A percentile compares a stretch with the other conserved stretches of the same genome.
Evolutionary conservation across 768 basidiomycete genomes (phyloP).

Genomic region (Lentinula edodes): DNA sequence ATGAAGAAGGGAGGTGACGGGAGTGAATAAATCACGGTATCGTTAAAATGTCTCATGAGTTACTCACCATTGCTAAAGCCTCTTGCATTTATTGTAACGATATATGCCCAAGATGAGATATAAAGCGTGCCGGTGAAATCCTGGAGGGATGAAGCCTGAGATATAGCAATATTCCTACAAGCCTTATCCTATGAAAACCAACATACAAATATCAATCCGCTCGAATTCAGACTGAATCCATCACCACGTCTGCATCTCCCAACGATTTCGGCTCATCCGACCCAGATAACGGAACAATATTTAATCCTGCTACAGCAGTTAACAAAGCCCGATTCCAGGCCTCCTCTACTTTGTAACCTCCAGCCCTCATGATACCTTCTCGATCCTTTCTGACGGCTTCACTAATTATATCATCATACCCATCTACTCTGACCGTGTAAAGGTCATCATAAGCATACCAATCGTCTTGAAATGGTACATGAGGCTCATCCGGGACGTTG

Average conservation of each 20-base stretch:
- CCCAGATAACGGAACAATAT: constrained; percentile 47
- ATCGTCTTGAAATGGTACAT: constrained; percentile 72
- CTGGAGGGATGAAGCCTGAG: too few species aligned
- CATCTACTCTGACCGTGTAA: constrained; percentile 44
- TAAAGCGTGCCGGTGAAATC: too few species aligned
- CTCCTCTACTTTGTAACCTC: constrained; percentile 77
- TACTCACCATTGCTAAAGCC: too few species aligned
- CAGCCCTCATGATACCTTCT: constrained; percentile 77
- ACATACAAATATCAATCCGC: neutral
- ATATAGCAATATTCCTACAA: too few species aligned
- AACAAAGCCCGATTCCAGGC: constrained; percentile 82
- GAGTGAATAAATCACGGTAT: too few species aligned
- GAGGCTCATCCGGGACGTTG: constrained; percentile 73
- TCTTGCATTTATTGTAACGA: too few species aligned
- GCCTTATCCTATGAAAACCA: neutral
- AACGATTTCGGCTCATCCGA: constrained; percentile 20
- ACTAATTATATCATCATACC: constrained; percentile 70
- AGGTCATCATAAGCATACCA: constrained; percentile 72
- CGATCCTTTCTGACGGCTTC: constrained; percentile 72
- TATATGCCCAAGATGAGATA: too few species aligned
- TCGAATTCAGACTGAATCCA: constrained; percentile 31
- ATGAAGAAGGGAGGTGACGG: too few species aligned
- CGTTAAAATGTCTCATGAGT: too few species aligned
- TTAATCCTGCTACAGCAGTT: constrained; percentile 68
- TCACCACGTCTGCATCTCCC: constrained; percentile 37